Conservation (phyloP, 129 eudicot genomes). For the Artemisia annua region DNA sequence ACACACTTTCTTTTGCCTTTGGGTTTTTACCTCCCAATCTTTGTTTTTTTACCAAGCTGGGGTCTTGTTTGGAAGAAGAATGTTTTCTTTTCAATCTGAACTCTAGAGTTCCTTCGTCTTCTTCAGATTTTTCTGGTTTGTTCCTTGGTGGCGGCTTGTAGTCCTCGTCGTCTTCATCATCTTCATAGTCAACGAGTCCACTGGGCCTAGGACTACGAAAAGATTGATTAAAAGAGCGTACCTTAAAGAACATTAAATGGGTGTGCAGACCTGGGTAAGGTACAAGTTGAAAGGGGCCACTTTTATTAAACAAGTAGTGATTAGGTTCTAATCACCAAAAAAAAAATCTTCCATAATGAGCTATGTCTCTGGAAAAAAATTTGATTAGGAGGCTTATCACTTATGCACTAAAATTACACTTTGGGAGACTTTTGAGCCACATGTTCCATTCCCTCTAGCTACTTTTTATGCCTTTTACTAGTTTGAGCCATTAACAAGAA, state of each 20-base stretch:
- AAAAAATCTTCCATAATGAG: no score
- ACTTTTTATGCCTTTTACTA: no score
- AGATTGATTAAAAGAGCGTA: background rate
- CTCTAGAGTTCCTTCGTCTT: slow-evolving; percentile 60
- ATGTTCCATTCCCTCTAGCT: no score
- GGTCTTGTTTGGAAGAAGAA: slow-evolving; percentile 47
- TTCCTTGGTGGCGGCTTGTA: slow-evolving; percentile 84
- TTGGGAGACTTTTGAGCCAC: no score
- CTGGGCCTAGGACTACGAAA: slow-evolving; percentile 47
- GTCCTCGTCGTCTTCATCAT: slow-evolving; percentile 86
- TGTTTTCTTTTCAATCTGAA: slow-evolving; percentile 63
- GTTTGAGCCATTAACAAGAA: no score
- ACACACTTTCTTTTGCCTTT: slow-evolving; percentile 70
- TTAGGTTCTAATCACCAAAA: no score
- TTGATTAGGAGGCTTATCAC: no score
- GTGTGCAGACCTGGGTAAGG: no score
- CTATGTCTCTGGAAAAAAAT: no score
- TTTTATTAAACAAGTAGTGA: no score
- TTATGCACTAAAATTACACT: no score
- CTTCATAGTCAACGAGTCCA: slow-evolving; percentile 86
- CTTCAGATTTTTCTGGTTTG: slow-evolving; percentile 48
- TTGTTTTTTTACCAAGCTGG: slow-evolving; percentile 51
- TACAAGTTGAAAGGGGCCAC: no score
- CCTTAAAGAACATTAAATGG: background rate
- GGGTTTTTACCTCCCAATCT: slow-evolving; percentile 37